A percentile compares a stretch with the other conserved stretches of the same genome.
Conservation (phyloP, 768 basidiomycete species). For the Mycena rosella region DNA sequence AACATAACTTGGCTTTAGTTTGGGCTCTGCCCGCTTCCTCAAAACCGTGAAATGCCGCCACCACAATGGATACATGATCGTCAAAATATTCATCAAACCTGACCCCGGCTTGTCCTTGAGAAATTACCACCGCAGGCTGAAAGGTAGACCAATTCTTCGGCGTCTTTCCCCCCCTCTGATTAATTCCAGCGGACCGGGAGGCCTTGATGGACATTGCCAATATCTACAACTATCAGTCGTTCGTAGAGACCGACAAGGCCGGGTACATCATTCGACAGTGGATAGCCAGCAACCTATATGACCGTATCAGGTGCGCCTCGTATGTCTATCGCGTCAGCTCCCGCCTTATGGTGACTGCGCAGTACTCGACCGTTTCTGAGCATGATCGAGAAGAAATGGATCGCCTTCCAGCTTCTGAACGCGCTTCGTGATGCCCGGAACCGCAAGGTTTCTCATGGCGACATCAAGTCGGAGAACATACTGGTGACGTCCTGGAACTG, state of each 20-base stretch:
- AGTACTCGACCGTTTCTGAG: constrained; percentile 97
- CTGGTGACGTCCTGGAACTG: constrained; percentile 97
- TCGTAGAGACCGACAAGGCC: constrained; percentile 95
- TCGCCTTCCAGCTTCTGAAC: constrained; percentile 91
- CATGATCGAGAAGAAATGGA: constrained; percentile 97
- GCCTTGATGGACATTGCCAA: constrained; percentile 87
- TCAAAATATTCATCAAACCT: constrained; percentile 97
- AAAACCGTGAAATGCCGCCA: constrained; percentile 94
- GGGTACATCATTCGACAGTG: constrained; percentile 96
- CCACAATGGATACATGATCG: constrained; percentile 83
- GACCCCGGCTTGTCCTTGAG: constrained; percentile 86
- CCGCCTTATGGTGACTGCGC: constrained; percentile 7
- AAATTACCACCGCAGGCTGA: constrained; percentile 81
- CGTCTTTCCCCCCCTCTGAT: constrained; percentile 3
- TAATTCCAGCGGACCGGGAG: constrained; percentile 82
- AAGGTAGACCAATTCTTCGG: constrained; percentile 61
- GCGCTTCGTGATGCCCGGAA: constrained; percentile 87
- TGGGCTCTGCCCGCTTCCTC: constrained; percentile 78
- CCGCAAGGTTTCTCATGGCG: constrained; percentile 94
- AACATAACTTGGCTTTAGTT: constrained; percentile 50
- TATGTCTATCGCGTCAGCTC: neutral
- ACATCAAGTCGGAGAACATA: constrained; percentile 98
- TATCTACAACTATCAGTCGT: constrained; percentile 88
- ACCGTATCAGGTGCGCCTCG: constrained; percentile 88
- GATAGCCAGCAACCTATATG: constrained; percentile 94